phyloP scores from a whole-genome alignment of 78 protist genomes.

The Polysphondylium violaceum region DNA sequence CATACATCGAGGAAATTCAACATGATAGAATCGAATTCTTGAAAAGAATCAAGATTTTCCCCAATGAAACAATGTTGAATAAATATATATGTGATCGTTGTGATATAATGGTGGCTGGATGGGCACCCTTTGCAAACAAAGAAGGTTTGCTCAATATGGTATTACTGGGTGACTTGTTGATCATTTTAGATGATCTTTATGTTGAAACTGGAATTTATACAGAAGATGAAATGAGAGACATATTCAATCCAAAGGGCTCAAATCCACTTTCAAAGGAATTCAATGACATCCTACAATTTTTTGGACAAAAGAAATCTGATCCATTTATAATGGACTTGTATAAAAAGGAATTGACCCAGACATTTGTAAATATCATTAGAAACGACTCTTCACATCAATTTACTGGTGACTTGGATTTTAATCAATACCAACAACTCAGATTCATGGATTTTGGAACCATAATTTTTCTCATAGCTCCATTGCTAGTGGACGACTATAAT shows the following conservation, averaged over 20 bases:
- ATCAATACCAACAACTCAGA: background rate
- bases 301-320: background rate
- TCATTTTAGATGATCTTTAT: background rate
- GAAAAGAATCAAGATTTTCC: background rate
- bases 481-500: background rate
- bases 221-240: background rate
- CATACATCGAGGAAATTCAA: background rate
- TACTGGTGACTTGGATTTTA: background rate
- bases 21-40: background rate
- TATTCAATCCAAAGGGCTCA: background rate
- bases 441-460: background rate
- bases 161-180: background rate
- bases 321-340: background rate
- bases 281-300: background rate
- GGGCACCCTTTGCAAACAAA: background rate
- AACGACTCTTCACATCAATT: background rate
- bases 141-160: background rate
- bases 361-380: background rate
- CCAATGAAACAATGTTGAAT: background rate
- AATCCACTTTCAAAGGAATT: background rate
- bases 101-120: background rate
- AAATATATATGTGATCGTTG: background rate
- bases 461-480: background rate
- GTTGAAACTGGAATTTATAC: background rate
- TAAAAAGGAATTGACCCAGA: background rate